Conservation (phyloP, 1,284 basidiomycete species). For the Ganoderma sinense region DNA sequence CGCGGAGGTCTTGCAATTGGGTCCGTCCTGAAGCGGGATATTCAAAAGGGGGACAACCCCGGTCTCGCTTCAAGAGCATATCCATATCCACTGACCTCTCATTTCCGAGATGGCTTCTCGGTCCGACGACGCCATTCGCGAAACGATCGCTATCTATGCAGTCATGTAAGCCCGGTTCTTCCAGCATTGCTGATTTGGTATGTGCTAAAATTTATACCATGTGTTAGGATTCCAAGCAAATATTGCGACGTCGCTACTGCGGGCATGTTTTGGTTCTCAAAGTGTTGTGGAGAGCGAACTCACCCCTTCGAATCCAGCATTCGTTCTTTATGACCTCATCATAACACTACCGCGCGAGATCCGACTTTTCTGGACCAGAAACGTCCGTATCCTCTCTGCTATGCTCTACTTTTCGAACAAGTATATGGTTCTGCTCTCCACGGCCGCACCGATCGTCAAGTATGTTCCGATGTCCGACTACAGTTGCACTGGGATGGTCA, state of each 20-base stretch:
- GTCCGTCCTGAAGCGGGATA: not conserved
- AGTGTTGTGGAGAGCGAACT: not conserved
- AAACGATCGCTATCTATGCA: not conserved
- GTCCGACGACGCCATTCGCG: not conserved
- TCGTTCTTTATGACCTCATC: not conserved
- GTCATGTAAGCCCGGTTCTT: not conserved
- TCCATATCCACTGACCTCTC: not conserved
- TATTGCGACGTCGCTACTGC: not conserved
- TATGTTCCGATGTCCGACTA: not conserved
- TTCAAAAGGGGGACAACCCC: not conserved
- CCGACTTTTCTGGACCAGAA: not conserved
- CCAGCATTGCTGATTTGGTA: no score
- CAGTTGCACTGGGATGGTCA: not conserved
- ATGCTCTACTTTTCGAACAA: not conserved
- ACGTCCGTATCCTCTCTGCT: not conserved
- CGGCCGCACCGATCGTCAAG: not conserved
- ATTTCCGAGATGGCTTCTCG: not conserved
- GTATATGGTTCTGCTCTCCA: not conserved
- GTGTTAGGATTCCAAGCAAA: not conserved
- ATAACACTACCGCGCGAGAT: not conserved
- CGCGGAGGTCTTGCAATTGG: not conserved
- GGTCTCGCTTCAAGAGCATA: not conserved
- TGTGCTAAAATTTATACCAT: not conserved
- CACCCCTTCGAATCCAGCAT: not conserved
- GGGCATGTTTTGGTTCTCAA: not conserved